These are phyloP conservation scores for Parietaria judaica DNA, from an alignment of 306 rosid species.

Conservation along the genomic window DNA sequence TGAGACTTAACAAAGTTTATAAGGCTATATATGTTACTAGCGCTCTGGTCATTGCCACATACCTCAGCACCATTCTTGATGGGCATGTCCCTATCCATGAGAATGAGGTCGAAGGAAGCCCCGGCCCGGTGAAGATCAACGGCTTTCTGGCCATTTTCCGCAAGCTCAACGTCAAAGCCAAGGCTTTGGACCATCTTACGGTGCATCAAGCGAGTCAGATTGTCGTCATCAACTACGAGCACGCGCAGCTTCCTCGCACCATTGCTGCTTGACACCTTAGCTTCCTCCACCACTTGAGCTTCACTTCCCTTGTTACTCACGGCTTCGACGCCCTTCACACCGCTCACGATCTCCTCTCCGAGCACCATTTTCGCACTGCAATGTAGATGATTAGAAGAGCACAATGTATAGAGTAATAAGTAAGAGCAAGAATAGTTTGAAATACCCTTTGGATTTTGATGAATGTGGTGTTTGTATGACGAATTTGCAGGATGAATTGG, in stretches of 20 bases:
- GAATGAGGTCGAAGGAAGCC: slow-evolving; percentile 27
- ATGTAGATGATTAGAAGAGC: background rate
- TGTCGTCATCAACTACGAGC: slow-evolving; percentile 24
- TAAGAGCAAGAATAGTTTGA: too few relatives aligned
- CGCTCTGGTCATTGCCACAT: background rate
- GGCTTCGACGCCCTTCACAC: background rate
- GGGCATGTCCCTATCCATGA: slow-evolving; percentile 32
- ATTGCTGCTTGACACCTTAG: background rate
- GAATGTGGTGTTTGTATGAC: too few relatives aligned
- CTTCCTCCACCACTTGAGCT: background rate
- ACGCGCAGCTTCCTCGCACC: background rate
- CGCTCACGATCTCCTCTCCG: background rate
- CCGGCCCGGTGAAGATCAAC: slow-evolving; percentile 19
- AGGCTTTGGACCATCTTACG: background rate
- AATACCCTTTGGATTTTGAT: too few relatives aligned
- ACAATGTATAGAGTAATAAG: too few relatives aligned
- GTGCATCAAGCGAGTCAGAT: slow-evolving; percentile 11
- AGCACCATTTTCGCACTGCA: slow-evolving; percentile 6
- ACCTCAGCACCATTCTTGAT: slow-evolving; percentile 27
- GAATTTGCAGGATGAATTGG: too few relatives aligned
- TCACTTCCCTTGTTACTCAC: background rate
- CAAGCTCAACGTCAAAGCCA: slow-evolving; percentile 10
- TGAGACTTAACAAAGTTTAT: too few relatives aligned
- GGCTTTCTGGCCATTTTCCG: slow-evolving; percentile 20
- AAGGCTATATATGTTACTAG: too few relatives aligned